Percentiles rank a stretch among this genome's conserved stretches.
These are phyloP conservation scores for Akanthomyces uredinophilus DNA, from an alignment of 2,329 filamentous ascomycete species.

Conservation along the genomic window DNA sequence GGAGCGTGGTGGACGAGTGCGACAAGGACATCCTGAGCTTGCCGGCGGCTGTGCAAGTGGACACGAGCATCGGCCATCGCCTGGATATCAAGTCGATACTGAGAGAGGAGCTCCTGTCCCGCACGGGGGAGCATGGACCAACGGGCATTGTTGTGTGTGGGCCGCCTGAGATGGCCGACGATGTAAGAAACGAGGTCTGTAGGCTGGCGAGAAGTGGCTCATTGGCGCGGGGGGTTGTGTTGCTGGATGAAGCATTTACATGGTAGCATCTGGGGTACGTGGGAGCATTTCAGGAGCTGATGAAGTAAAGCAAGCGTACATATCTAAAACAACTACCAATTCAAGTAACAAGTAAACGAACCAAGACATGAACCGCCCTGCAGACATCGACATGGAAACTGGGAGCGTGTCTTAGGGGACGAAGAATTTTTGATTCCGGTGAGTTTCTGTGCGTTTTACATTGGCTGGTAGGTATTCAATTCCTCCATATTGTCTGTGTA, in stretches of 20 bases:
- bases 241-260: conserved; percentile 24
- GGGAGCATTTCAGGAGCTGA: too few relatives aligned
- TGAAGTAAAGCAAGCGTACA: too few relatives aligned
- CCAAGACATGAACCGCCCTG: too few relatives aligned
- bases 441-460: too few relatives aligned
- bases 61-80: conserved; percentile 21
- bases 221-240: conserved; percentile 20
- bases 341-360: too few relatives aligned
- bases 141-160: conserved; percentile 27
- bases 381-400: too few relatives aligned
- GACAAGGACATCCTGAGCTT: conserved; percentile 17
- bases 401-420: too few relatives aligned
- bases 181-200: conserved; percentile 23
- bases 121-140: conserved; percentile 17
- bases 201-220: conserved; percentile 18
- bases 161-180: conserved; percentile 26
- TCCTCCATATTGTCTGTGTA: neutral
- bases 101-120: conserved; percentile 17
- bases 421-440: too few relatives aligned
- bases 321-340: too few relatives aligned
- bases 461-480: too few relatives aligned
- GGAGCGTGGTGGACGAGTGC: conserved; percentile 18
- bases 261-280: conserved; percentile 21
- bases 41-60: conserved; percentile 18
- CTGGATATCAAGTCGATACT: conserved; percentile 22